These are phyloP conservation scores for Hymenoscyphus albidus DNA, from an alignment of 2,329 filamentous ascomycete genomes.

Conservation along the genomic window DNA sequence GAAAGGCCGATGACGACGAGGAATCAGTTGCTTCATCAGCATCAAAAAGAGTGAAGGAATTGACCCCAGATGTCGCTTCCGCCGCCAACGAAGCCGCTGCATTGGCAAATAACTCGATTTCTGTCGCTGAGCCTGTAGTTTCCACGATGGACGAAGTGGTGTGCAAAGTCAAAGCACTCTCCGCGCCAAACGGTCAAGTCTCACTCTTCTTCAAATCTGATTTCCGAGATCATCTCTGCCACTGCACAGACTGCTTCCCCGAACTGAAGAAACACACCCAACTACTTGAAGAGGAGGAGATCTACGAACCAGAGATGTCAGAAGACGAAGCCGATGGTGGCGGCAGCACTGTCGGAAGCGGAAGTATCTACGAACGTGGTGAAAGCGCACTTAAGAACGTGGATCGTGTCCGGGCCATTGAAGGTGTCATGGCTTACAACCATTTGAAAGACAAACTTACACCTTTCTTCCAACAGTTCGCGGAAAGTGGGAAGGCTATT, in stretches of 20 bases:
- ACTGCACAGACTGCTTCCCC: slow-evolving; percentile 75
- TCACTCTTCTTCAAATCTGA: slow-evolving; percentile 77
- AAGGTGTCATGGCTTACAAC: slow-evolving; percentile 98
- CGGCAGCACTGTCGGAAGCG: slow-evolving; percentile 64
- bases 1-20: slow-evolving; percentile 56
- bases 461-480: slow-evolving; percentile 88
- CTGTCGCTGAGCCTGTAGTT: slow-evolving; percentile 9
- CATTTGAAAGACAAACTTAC: slow-evolving; percentile 95
- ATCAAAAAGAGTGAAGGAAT: slow-evolving; percentile 49
- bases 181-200: slow-evolving; percentile 55
- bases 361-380: slow-evolving; percentile 82
- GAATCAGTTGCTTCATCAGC: slow-evolving; percentile 30
- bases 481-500: slow-evolving; percentile 82
- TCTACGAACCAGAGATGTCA: slow-evolving; percentile 87
- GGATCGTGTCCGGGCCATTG: slow-evolving; percentile 87
- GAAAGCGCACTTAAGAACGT: slow-evolving; percentile 90
- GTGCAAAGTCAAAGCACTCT: slow-evolving; percentile 60
- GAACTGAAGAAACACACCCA: slow-evolving; percentile 67
- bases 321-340: slow-evolving; percentile 53
- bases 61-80: slow-evolving; percentile 7
- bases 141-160: slow-evolving; percentile 12
- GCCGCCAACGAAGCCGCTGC: neutral
- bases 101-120: slow-evolving; percentile 19
- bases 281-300: slow-evolving; percentile 89
- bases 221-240: slow-evolving; percentile 82